These are phyloP conservation scores for Colletotrichum tofieldiae DNA, from an alignment of 2,329 filamentous ascomycete species.

Conservation along the genomic window DNA sequence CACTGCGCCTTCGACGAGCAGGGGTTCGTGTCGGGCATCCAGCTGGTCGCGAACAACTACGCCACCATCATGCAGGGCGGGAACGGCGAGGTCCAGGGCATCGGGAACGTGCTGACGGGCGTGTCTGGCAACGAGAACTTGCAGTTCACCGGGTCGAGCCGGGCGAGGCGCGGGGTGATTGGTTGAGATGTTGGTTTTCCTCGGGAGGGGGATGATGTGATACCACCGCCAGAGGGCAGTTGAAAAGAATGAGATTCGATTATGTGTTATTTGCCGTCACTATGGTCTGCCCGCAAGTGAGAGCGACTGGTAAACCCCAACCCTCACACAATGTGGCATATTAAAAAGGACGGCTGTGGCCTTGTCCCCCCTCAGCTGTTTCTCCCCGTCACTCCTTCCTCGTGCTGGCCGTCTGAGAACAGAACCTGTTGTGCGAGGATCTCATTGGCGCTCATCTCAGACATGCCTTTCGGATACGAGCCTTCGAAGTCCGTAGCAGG, in stretches of 20 bases:
- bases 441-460: constrained; percentile 11
- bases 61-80: constrained; percentile 68
- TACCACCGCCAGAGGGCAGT: constrained; percentile 10
- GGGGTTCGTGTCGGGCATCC: constrained; percentile 69
- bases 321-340: too few relatives aligned
- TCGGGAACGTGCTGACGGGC: constrained; percentile 64
- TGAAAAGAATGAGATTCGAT: constrained; percentile 3
- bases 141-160: constrained; percentile 51
- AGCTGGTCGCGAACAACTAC: constrained; percentile 70
- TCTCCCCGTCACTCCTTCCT: constrained; percentile 9
- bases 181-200: constrained; percentile 12
- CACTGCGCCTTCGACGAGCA: constrained; percentile 72
- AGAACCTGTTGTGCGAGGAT: neutral
- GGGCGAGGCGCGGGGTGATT: constrained; percentile 35
- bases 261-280: neutral
- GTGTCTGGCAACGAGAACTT: constrained; percentile 66
- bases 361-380: neutral
- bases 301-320: neutral
- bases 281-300: neutral
- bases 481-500: constrained; percentile 1
- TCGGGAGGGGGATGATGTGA: constrained; percentile 1
- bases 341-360: neutral
- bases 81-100: constrained; percentile 63
- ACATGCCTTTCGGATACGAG: neutral
- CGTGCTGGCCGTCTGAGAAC: neutral